Conservation (phyloP, 257 asterid genomes). For the Primulina huaijiensis region DNA sequence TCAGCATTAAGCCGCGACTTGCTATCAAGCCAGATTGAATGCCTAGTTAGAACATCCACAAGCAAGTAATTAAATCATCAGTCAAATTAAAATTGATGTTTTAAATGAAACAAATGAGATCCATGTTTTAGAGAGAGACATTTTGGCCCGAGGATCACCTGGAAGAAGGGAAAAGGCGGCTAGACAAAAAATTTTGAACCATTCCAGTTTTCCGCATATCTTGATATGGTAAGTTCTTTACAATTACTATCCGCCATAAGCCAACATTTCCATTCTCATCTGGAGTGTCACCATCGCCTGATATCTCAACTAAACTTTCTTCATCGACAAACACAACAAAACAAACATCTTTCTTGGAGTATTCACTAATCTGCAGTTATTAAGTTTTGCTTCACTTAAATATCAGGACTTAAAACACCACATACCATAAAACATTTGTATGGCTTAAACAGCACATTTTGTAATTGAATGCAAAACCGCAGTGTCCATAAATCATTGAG, state of each 20-base stretch:
- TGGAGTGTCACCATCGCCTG: constrained; percentile 64
- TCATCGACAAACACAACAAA: constrained; percentile 88
- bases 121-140: too few relatives aligned
- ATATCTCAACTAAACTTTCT: constrained; percentile 65
- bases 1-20: constrained; percentile 83
- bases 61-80: constrained; percentile 14
- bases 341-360: constrained; percentile 77
- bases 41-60: constrained; percentile 43
- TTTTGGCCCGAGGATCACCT: too few relatives aligned
- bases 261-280: constrained; percentile 75
- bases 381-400: constrained; percentile 22
- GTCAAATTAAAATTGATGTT: constrained; percentile 20
- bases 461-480: background rate
- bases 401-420: background rate
- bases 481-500: background rate
- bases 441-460: constrained; percentile 8
- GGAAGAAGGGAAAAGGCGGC: too few relatives aligned
- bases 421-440: background rate
- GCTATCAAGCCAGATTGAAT: constrained; percentile 95
- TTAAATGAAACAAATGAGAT: constrained; percentile 21
- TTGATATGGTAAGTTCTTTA: constrained; percentile 68
- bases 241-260: constrained; percentile 75
- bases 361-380: constrained; percentile 70
- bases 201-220: constrained; percentile 89
- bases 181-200: constrained; percentile 87